Base-by-base conservation (phyloP, 2,329 filamentous ascomycete genomes). In the Salinomyces thailandicus region DNA sequence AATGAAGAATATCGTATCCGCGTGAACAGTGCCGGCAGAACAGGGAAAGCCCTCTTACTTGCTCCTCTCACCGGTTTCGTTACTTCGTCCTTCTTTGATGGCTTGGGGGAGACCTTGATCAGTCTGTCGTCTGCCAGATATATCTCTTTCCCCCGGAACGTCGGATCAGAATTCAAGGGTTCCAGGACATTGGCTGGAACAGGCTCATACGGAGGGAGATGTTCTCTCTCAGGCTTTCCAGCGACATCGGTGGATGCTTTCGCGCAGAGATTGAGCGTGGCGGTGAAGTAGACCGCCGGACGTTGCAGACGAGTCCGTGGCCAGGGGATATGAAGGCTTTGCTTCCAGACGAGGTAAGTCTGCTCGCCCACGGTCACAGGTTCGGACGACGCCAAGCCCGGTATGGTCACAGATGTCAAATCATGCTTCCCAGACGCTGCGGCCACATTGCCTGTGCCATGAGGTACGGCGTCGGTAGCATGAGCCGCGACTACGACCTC, bases 121-220 rank as follows among this genome's bases (percentile, higher is more conserved):
- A 89, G 81, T 32, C 82, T 71, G 42, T 81, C 67, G 4, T 83
- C 81, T 7, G 82, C 85, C 2, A 91, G 66, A 18, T 74, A 73
- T 31, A 83, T 80, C 46, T 70, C 69, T 17, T 75, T 62, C 24
- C 36, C 33, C 11, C 29, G 24, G 15, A 51, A 42, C 2, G 41
- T 41, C 15, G 77, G 73, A 52, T 86, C 82, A 43, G 67, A 67
- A 35, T 71, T 69, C 42, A 89, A 82, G 3, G 83, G 72, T 52
- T 83, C 79, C 11, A 91, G 72, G n/a, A 89, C 66, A 55, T 89
- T 91, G 44, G 84, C 67, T 2, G 81, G 78, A 5, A 78, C 72
- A 0, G 83, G 77, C 17, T 78, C 61, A 39, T 77, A 74, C 51
- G 79, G 84, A 22, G 74, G 72, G 19, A 89, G 68, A 51, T 85